Base-by-base conservation (phyloP, 2,329 filamentous ascomycete genomes). In the Colletotrichum sp. region DNA sequence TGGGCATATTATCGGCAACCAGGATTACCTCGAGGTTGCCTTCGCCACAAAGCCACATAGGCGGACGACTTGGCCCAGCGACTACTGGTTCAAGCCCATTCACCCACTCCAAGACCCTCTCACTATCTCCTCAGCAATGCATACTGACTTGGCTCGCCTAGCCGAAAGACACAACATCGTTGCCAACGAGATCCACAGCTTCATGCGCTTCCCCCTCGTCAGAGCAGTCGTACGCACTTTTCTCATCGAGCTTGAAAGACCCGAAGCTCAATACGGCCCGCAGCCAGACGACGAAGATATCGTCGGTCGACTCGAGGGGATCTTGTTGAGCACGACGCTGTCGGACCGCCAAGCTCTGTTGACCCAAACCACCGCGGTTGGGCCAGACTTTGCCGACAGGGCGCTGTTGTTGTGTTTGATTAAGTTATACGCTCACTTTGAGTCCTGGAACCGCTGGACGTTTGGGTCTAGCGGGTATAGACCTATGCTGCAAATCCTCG, bases 201-300 rank as follows among this genome's bases (percentile, higher is more conserved):
- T 76, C 44, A 69, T 76, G 72, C 68, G 49, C 12, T 77, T 72
- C 26, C 62, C 63, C 7, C 73, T 68, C 16, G 73, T 70, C 36
- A 34, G 72, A 16, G 64, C 68, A 21, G 69, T 68, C 6, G 8
- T 70, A 5, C 68, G 68, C 13, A 77, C 72, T 15, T 66, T 77
- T n/a, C 59, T 77, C n/a, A 73, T 76, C 52, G 72, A 77, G 49
- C 64, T 77, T 10, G 73, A 76, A 21, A 71, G 44, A 26, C 65
- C 75, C 3, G 57, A 68, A 44, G 73, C 73, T 12, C 73, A 76
- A 18, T 12, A 57, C 16, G 64, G 64, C 8, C 63, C 18, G 10
- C 64, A 18, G 21, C 70, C 59, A 16, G 26, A 68, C 24, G 73
- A 76, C 15, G 32, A 26, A 12, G 26, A 10, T 7, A 64, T 73